These are phyloP conservation scores for Striga hermonthica DNA, from an alignment of 305 asterid species.

Conservation along the genomic window DNA sequence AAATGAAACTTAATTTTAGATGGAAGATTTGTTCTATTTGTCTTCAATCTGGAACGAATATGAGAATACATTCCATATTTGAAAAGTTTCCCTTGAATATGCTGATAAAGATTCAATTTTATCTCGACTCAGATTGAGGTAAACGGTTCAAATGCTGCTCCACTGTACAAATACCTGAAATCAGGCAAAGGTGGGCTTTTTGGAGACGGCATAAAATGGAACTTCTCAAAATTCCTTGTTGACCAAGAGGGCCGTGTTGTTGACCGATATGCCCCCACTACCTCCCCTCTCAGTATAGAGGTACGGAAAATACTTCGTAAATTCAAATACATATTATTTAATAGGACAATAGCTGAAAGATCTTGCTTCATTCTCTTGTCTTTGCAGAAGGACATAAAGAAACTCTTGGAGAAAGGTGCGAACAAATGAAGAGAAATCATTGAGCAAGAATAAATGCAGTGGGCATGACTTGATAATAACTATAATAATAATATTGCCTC, in stretches of 20 bases:
- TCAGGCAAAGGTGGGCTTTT: slow-evolving; percentile 79
- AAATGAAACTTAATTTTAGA: neutral
- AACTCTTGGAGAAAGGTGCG: slow-evolving; percentile 52
- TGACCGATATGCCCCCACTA: slow-evolving; percentile 89
- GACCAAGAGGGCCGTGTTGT: slow-evolving; percentile 77
- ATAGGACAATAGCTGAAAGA: neutral
- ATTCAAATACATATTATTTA: neutral
- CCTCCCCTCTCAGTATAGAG: slow-evolving; percentile 87
- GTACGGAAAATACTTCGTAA: slow-evolving; percentile 34
- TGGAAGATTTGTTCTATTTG: too few species aligned
- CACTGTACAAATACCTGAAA: slow-evolving; percentile 72
- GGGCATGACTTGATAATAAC: neutral
- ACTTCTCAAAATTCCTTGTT: slow-evolving; percentile 80
- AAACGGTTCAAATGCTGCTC: slow-evolving; percentile 69
- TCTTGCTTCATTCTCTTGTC: neutral
- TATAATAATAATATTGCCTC: neutral
- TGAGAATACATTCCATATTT: too few species aligned
- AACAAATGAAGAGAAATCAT: neutral
- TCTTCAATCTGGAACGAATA: too few species aligned
- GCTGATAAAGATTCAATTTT: neutral
- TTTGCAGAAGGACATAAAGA: slow-evolving; percentile 86
- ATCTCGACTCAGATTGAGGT: slow-evolving; percentile 57
- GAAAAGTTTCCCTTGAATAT: neutral
- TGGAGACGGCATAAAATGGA: slow-evolving; percentile 82
- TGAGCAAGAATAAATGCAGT: neutral